Base-by-base conservation (phyloP, 257 asterid genomes). In the Solanum chilense region DNA sequence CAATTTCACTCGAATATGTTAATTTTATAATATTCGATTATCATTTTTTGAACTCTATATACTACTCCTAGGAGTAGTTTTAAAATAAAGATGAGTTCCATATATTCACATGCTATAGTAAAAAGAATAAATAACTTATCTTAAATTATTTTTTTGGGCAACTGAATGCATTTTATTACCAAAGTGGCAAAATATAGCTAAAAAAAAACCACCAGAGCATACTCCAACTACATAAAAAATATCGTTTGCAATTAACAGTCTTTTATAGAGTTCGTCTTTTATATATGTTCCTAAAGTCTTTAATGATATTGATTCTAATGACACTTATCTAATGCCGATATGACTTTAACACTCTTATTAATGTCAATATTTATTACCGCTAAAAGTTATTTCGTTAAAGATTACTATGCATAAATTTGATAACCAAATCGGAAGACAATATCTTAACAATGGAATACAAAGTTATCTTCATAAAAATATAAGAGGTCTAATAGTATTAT, bases 251-350 rank as follows among this genome's bases (percentile, higher is more conserved):
- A 33, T 33, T 33, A 3, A 3, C 5, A 33, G 4, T 33, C 35
- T 33, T 33, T 33, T 33, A 0, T 33, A 33, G n/a, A n/a, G n/a
- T n/a, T n/a, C n/a, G 4, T 33, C 35, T 33, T 33, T 33, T 33
- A 0, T 33, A 33, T 33, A 33, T 4, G 35, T 33, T 33, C 5
- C 5, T 33, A 3, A 33, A 33, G 1, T 33, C 1, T 33, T 33
- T 33, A 33, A 33, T 1, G 35, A 33, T 3, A 33, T 33, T 33
- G 5, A 33, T 33, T 33, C 5, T 33, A 33, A 33, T 33, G 1
- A 33, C 1, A 4, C 1, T 3, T 33, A 4, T 4, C 35, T 33
- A 4, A 4, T 33, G 5, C 0, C 5, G 0, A 33, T 33, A 0
- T 4, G 35, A 3, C 5, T 33, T 33, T 33, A 3, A 3, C 35